These are phyloP conservation scores for Jasminum sambac DNA, from an alignment of 257 asterid genomes.

Conservation along the genomic window DNA sequence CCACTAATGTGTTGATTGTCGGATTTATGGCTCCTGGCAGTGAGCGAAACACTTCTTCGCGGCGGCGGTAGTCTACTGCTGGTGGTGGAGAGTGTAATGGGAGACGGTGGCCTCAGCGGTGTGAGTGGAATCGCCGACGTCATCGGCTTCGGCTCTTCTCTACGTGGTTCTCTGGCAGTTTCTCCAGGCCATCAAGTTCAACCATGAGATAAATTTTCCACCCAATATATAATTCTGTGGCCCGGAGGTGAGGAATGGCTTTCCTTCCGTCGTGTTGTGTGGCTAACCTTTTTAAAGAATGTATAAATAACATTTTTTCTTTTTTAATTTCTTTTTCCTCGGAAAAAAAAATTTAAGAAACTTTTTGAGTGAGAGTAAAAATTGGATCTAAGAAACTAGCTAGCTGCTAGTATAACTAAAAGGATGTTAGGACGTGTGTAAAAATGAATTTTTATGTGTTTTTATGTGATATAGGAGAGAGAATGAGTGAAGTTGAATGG, in stretches of 20 bases:
- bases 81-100: constrained; percentile 24
- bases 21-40: constrained; percentile 1
- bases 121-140: constrained; percentile 25
- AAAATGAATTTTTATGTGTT: no score
- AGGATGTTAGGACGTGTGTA: no score
- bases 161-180: neutral
- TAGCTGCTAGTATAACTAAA: no score
- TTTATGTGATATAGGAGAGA: no score
- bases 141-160: constrained; percentile 2
- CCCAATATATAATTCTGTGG: neutral
- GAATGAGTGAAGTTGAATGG: no score
- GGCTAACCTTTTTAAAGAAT: no score
- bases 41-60: constrained; percentile 15
- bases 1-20: neutral
- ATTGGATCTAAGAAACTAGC: no score
- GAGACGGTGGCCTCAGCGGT: constrained; percentile 22
- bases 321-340: no score
- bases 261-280: no score
- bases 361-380: no score
- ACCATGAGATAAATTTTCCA: neutral
- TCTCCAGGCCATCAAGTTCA: neutral
- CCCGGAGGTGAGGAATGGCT: neutral
- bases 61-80: constrained; percentile 7
- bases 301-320: no score
- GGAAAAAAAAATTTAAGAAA: no score